Evolutionary conservation across 345 rosid genomes (phyloP).

Genomic region (Iberis pinnata): DNA sequence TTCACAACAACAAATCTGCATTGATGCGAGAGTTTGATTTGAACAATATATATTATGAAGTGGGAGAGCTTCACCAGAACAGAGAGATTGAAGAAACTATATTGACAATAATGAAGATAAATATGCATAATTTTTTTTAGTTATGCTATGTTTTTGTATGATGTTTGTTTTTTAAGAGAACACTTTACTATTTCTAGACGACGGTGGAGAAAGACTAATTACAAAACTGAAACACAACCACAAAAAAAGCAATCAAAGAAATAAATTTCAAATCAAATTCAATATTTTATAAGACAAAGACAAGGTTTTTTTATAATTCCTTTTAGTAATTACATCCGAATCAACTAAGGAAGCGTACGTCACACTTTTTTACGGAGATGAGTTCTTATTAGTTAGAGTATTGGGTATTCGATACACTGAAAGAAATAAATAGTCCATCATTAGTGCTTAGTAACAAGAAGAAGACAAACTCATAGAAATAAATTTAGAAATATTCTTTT

Average conservation of each 20-base stretch:
- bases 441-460: too few species aligned
- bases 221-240: slow-evolving; percentile 10
- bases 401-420: slow-evolving; percentile 78
- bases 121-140: background rate
- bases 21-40: too few species aligned
- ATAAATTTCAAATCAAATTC: slow-evolving; percentile 17
- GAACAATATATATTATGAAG: background rate
- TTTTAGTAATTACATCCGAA: slow-evolving; percentile 29
- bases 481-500: too few species aligned
- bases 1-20: too few species aligned
- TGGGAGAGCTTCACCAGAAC: background rate
- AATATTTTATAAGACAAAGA: slow-evolving; percentile 10
- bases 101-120: background rate
- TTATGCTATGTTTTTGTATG: too few species aligned
- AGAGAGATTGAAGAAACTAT: background rate
- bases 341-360: slow-evolving; percentile 61
- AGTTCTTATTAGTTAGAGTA: slow-evolving; percentile 83
- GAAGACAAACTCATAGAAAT: too few species aligned
- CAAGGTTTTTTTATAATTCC: background rate
- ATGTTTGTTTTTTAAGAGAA: too few species aligned
- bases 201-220: slow-evolving; percentile 2
- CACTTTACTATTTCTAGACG: too few species aligned
- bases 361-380: slow-evolving; percentile 87
- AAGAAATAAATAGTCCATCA: too few species aligned
- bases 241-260: slow-evolving; percentile 11